phyloP scores from a whole-genome alignment of 768 basidiomycete genomes.

The Lyophyllum shimeji region DNA sequence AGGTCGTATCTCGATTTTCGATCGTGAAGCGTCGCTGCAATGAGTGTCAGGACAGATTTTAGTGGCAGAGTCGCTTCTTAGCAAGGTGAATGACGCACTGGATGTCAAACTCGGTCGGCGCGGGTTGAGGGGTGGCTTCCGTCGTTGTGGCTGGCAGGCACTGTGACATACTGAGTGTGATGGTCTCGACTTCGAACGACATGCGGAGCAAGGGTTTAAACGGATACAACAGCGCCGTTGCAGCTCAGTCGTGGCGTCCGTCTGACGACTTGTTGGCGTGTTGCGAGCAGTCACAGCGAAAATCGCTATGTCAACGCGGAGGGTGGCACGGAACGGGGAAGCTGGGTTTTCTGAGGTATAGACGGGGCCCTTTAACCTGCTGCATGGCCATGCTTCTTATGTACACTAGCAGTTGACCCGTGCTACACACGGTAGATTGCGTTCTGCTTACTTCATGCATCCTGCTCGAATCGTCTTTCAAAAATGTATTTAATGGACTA shows the following conservation, averaged over 20 bases:
- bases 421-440: too few species aligned
- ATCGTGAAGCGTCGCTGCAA: slow-evolving; percentile 6
- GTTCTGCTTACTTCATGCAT: too few species aligned
- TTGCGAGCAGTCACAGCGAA: background rate
- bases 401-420: too few species aligned
- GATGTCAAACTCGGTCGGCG: slow-evolving; percentile 1
- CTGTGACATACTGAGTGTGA: background rate
- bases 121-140: background rate
- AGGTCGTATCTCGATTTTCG: slow-evolving; percentile 14
- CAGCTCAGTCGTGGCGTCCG: background rate
- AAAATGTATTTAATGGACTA: too few species aligned
- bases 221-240: background rate
- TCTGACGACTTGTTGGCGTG: background rate
- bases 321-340: background rate
- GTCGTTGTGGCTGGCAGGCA: background rate
- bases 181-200: background rate
- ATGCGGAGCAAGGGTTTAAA: background rate
- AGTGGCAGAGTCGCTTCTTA: background rate
- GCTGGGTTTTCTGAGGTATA: background rate
- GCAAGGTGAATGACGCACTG: slow-evolving; percentile 1
- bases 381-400: background rate
- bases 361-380: background rate
- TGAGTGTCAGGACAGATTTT: background rate
- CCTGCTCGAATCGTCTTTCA: too few species aligned
- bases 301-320: background rate